phyloP scores from a whole-genome alignment of 768 basidiomycete species.

The Astraeus odoratus region DNA sequence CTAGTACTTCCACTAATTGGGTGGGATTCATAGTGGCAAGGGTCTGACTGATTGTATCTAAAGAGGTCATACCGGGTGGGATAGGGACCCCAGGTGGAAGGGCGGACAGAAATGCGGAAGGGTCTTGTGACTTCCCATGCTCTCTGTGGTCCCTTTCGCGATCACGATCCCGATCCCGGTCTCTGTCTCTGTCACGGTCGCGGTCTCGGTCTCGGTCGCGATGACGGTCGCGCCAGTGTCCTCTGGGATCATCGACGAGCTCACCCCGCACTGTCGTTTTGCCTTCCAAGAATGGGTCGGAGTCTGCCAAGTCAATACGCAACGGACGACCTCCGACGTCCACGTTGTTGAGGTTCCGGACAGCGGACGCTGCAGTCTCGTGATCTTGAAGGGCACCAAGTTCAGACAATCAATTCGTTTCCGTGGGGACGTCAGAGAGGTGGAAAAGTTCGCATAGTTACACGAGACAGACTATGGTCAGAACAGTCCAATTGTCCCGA shows the following conservation, averaged over 20 bases:
- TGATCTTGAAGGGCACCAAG: conserved; percentile 53
- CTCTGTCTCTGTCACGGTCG: conserved; percentile 40
- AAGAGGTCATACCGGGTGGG: conserved; percentile 58
- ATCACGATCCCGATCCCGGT: conserved; percentile 43
- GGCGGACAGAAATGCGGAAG: conserved; percentile 49
- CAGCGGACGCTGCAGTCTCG: conserved; percentile 91
- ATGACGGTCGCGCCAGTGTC: conserved; percentile 40
- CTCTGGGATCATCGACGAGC: conserved; percentile 48
- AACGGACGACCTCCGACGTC: conserved; percentile 90
- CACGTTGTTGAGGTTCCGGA: conserved; percentile 90
- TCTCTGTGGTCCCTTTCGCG: conserved; percentile 24
- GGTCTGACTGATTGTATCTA: conserved; percentile 81
- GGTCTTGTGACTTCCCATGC: conserved; percentile 30
- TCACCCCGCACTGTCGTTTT: conserved; percentile 85
- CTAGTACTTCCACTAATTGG: conserved; percentile 87
- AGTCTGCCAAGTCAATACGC: conserved; percentile 91
- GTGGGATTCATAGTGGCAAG: conserved; percentile 77
- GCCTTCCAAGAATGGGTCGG: conserved; percentile 86
- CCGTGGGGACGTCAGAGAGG: too few relatives aligned
- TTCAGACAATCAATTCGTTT: neutral
- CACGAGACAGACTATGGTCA: conserved; percentile 21
- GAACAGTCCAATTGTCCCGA: conserved; percentile 32
- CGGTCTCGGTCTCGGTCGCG: conserved; percentile 40
- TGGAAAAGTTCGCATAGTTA: neutral
- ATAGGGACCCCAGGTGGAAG: conserved; percentile 75